Conservation (phyloP, 2,329 filamentous ascomycete genomes). For the Colletotrichum lentis region DNA sequence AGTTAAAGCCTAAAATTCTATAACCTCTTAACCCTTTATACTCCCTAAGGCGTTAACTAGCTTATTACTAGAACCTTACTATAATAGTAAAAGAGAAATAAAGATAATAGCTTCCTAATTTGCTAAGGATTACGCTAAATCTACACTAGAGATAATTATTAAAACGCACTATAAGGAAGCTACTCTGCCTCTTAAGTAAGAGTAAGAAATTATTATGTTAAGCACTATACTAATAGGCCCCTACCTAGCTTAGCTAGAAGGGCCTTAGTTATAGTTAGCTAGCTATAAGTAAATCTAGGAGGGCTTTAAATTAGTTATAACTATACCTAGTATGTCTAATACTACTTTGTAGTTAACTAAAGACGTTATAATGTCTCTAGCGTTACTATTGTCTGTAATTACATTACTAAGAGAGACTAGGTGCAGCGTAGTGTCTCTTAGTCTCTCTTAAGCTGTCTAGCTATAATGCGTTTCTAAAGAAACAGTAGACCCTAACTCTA, state of each 20-base stretch:
- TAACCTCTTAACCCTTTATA: background rate
- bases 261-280: background rate
- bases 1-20: background rate
- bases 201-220: background rate
- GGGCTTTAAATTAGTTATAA: background rate
- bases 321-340: background rate
- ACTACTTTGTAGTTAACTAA: background rate
- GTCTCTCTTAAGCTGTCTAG: background rate
- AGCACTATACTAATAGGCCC: background rate
- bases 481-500: background rate
- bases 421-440: background rate
- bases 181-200: background rate
- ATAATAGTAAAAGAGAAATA: background rate
- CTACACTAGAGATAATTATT: background rate
- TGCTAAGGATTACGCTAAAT: background rate
- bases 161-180: background rate
- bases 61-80: background rate
- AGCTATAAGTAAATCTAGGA: background rate
- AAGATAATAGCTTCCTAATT: background rate
- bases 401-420: background rate
- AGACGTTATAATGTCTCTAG: background rate
- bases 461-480: background rate
- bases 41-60: background rate
- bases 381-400: background rate
- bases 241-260: background rate